These are phyloP conservation scores for Setaria italica DNA, from an alignment of 202 grass and related monocot species.

Conservation along the genomic window DNA sequence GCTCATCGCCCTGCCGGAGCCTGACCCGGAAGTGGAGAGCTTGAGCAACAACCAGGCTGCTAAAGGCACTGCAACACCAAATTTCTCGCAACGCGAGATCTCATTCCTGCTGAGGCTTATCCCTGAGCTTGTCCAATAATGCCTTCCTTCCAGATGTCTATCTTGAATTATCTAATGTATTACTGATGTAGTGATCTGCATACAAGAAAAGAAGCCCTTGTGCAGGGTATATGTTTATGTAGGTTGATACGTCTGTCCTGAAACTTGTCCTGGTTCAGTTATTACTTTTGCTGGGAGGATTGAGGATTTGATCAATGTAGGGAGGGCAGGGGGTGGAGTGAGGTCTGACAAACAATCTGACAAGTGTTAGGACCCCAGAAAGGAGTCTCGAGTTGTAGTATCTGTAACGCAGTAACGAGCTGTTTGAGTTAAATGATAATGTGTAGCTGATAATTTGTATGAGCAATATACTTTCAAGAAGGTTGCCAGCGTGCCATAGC, in stretches of 20 bases:
- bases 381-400: neutral
- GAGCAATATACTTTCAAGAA: neutral
- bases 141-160: neutral
- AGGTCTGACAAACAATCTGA: neutral
- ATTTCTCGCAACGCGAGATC: slow-evolving; percentile 79
- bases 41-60: neutral
- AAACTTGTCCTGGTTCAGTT: slow-evolving; percentile 25
- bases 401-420: neutral
- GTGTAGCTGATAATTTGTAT: neutral
- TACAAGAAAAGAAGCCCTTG: slow-evolving; percentile 35
- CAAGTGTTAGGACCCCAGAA: neutral
- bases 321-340: neutral
- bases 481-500: neutral
- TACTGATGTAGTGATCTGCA: slow-evolving; percentile 10
- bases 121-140: slow-evolving; percentile 77
- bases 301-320: slow-evolving; percentile 24
- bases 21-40: slow-evolving; percentile 13
- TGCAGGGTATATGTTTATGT: slow-evolving; percentile 16
- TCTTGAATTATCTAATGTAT: slow-evolving; percentile 4
- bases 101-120: slow-evolving; percentile 89
- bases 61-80: slow-evolving; percentile 33
- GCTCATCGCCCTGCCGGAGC: slow-evolving; percentile 43
- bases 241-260: slow-evolving; percentile 2
- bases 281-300: slow-evolving; percentile 11
- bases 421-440: neutral